phyloP scores from a whole-genome alignment of 2,329 filamentous ascomycete genomes.

The Cordyceps cateniannulata region DNA sequence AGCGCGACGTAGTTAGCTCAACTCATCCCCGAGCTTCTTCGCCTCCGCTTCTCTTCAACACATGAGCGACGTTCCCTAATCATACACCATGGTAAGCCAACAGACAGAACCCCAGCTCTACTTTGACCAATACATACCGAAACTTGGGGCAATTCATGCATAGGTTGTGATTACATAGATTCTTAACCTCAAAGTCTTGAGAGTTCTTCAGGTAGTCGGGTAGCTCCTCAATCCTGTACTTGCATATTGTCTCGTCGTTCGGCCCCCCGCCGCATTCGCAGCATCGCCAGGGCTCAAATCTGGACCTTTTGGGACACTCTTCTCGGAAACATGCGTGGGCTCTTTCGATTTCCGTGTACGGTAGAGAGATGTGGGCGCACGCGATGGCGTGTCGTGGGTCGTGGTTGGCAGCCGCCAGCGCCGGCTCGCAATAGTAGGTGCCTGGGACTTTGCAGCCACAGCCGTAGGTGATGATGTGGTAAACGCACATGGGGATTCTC shows the following conservation, averaged over 20 bases:
- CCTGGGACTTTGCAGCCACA: slow-evolving; percentile 3
- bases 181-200: not conserved
- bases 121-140: not conserved
- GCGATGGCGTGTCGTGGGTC: not conserved
- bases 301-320: not conserved
- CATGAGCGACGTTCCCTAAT: not conserved
- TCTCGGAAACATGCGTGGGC: not conserved
- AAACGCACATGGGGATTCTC: not conserved
- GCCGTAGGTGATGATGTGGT: not conserved
- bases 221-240: not conserved
- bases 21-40: not conserved
- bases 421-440: not conserved
- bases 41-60: not conserved
- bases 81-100: not conserved
- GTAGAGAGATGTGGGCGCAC: not conserved
- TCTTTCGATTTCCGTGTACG: not conserved
- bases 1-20: not conserved
- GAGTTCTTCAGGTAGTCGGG: not conserved
- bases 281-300: slow-evolving; percentile 2
- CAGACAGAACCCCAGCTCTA: too few species aligned
- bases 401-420: not conserved
- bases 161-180: not conserved
- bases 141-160: slow-evolving; percentile 4
- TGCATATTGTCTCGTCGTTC: not conserved
- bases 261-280: slow-evolving; percentile 1